These are phyloP conservation scores for Flagelloscypha sp. DNA, from an alignment of 768 basidiomycete genomes.

Conservation along the genomic window DNA sequence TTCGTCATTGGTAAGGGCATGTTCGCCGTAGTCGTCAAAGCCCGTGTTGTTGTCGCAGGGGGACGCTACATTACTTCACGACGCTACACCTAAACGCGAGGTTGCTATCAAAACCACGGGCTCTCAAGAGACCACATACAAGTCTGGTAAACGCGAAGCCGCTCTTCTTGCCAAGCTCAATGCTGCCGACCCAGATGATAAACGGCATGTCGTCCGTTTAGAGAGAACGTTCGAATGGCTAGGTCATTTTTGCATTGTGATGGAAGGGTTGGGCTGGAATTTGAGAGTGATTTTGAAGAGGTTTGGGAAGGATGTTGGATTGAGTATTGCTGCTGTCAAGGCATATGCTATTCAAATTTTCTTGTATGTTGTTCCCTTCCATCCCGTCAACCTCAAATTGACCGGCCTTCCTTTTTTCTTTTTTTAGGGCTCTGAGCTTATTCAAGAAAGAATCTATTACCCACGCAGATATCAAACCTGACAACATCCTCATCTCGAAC, in stretches of 20 bases:
- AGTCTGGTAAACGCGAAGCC: constrained; percentile 87
- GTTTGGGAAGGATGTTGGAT: constrained; percentile 97
- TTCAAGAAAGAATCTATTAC: constrained; percentile 88
- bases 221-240: constrained; percentile 95
- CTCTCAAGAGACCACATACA: constrained; percentile 95
- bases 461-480: constrained; percentile 99
- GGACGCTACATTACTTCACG: too few species aligned
- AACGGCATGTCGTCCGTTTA: constrained; percentile 91
- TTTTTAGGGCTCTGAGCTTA: constrained; percentile 68
- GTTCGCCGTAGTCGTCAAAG: constrained; percentile 95
- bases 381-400: too few species aligned
- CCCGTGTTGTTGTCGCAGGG: constrained; percentile 68
- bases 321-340: constrained; percentile 94
- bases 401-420: too few species aligned
- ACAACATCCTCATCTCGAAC: constrained; percentile 90
- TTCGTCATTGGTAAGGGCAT: constrained; percentile 96
- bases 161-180: constrained; percentile 81
- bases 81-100: constrained; percentile 49
- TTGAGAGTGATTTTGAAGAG: constrained; percentile 95
- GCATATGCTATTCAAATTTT: constrained; percentile 98
- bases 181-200: constrained; percentile 91
- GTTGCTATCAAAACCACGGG: constrained; percentile 97
- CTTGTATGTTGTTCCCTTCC: too few species aligned
- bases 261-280: constrained; percentile 94
- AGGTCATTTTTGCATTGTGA: constrained; percentile 93